These are phyloP conservation scores for Pisolithus albus DNA, from an alignment of 768 basidiomycete genomes.

Conservation along the genomic window DNA sequence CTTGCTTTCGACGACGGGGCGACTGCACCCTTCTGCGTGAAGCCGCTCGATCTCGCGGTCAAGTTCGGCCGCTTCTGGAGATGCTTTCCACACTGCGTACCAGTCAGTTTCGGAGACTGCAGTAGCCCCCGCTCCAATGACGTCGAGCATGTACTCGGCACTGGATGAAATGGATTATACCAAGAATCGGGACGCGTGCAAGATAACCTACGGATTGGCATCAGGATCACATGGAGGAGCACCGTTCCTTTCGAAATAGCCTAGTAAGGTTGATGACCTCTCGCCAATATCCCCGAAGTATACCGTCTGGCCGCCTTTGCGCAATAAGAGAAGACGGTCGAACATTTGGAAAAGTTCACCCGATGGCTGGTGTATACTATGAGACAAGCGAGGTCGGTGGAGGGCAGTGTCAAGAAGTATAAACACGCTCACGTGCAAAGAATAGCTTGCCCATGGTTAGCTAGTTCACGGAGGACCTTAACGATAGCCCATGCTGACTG, in stretches of 20 bases:
- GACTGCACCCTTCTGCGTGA: conserved; percentile 31
- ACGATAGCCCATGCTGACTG: conserved; percentile 48
- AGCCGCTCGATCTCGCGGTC: conserved; percentile 38
- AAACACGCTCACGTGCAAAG: conserved; percentile 40
- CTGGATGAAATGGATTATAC: conserved; percentile 20
- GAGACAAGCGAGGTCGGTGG: background rate
- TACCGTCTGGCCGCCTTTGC: conserved; percentile 54
- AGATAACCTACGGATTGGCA: no score
- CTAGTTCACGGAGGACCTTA: conserved; percentile 44
- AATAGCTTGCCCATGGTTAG: conserved; percentile 49
- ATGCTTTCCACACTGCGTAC: conserved; percentile 43
- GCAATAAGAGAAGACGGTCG: conserved; percentile 44
- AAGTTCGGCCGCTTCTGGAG: conserved; percentile 32
- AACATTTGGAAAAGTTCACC: conserved; percentile 46
- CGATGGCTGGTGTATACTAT: conserved; percentile 31
- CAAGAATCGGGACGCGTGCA: background rate
- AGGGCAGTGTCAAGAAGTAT: background rate
- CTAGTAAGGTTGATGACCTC: conserved; percentile 14
- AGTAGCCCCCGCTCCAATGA: conserved; percentile 52
- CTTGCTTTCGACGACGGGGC: conserved; percentile 13
- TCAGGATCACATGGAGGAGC: no score
- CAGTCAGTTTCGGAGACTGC: conserved; percentile 40
- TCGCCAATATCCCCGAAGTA: conserved; percentile 50
- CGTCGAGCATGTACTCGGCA: conserved; percentile 44
- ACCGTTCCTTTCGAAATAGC: conserved; percentile 17